Percentiles rank a stretch among this genome's conserved stretches.
Conservation (phyloP, 768 basidiomycete species). For the Gelatoporia subvermispora region DNA sequence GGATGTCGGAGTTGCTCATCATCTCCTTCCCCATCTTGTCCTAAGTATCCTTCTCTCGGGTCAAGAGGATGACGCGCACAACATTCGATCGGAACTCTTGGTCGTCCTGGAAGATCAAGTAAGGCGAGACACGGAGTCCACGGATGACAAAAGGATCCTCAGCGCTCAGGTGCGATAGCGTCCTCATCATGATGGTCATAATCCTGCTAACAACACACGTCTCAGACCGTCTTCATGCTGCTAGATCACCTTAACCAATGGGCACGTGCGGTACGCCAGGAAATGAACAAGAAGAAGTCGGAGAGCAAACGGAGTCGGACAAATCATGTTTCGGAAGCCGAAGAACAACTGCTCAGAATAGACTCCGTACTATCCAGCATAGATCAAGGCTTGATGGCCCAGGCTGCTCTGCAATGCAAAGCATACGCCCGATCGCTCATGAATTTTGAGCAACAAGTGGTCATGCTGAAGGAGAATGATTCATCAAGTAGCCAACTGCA, state of each 20-base stretch:
- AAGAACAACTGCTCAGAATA: constrained; percentile 63
- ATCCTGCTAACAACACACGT: not conserved
- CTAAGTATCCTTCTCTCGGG: constrained; percentile 81
- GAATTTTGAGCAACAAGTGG: constrained; percentile 86
- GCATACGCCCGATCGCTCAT: constrained; percentile 91
- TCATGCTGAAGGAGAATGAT: constrained; percentile 32
- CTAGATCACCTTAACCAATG: constrained; percentile 94
- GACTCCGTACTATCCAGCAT: constrained; percentile 83
- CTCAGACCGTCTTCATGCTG: constrained; percentile 85
- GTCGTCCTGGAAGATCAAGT: constrained; percentile 88
- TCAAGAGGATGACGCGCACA: constrained; percentile 49
- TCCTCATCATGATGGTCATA: not conserved
- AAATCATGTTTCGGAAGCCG: constrained; percentile 33
- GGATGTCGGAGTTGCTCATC: constrained; percentile 91
- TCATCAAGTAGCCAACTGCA: constrained; percentile 50
- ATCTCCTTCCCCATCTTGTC: constrained; percentile 88
- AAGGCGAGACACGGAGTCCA: constrained; percentile 47
- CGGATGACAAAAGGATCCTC: constrained; percentile 76
- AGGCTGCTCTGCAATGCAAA: constrained; percentile 91
- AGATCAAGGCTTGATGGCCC: constrained; percentile 83
- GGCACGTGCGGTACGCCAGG: constrained; percentile 72
- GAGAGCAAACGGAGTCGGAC: constrained; percentile 23
- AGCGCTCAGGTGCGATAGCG: constrained; percentile 78
- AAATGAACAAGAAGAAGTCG: constrained; percentile 47
- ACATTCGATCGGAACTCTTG: constrained; percentile 72